These are phyloP conservation scores for Gossypium anomalum DNA, from an alignment of 345 rosid genomes.

Conservation along the genomic window DNA sequence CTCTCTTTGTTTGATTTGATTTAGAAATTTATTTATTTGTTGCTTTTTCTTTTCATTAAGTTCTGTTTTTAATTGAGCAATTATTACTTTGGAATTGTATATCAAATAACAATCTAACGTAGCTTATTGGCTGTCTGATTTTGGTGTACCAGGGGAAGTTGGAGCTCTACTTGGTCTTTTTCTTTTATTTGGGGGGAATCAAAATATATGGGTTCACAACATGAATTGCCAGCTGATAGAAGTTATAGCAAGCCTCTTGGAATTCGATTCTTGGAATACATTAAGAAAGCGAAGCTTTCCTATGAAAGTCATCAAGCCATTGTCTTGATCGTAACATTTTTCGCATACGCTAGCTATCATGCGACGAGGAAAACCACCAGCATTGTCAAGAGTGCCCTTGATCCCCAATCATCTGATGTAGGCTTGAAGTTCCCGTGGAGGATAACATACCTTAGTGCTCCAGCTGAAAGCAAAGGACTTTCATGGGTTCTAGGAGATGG, in stretches of 20 bases:
- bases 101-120: not conserved
- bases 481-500: slow-evolving; percentile 48
- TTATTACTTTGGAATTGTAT: not conserved
- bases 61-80: slow-evolving; percentile 1
- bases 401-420: slow-evolving; percentile 48
- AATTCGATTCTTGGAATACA: slow-evolving; percentile 48
- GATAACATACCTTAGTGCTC: slow-evolving; percentile 18
- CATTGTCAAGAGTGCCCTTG: slow-evolving; percentile 86
- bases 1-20: not conserved
- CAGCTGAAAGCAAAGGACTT: slow-evolving; percentile 25
- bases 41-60: not conserved
- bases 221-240: slow-evolving; percentile 24
- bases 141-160: slow-evolving; percentile 14
- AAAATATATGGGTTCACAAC: slow-evolving; percentile 47
- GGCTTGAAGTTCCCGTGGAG: slow-evolving; percentile 40
- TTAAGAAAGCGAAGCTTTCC: slow-evolving; percentile 49
- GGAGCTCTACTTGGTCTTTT: not conserved
- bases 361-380: slow-evolving; percentile 85
- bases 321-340: slow-evolving; percentile 79
- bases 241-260: slow-evolving; percentile 53
- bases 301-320: slow-evolving; percentile 62
- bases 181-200: not conserved
- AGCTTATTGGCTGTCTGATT: slow-evolving; percentile 6
- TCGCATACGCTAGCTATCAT: slow-evolving; percentile 80
- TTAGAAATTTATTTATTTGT: not conserved